Evolutionary conservation across 805 yeast species (phyloP).

Genomic region (Lipomyces kockii): DNA sequence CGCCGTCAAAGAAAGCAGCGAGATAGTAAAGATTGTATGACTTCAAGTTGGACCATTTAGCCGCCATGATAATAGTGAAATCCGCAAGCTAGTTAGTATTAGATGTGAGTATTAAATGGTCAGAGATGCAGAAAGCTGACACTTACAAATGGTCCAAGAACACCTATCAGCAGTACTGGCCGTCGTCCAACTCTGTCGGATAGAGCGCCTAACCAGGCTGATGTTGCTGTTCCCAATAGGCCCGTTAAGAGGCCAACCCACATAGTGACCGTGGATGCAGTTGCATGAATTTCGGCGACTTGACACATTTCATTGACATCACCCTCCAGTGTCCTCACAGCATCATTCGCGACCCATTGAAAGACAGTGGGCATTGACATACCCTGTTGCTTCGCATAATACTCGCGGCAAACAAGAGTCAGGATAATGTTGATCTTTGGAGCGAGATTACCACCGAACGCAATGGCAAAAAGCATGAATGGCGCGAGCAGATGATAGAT

Average conservation of each 20-base stretch:
- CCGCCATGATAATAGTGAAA: slow-evolving; percentile 18
- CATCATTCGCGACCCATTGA: neutral
- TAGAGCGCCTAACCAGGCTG: slow-evolving; percentile 19
- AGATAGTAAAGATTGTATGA: slow-evolving; percentile 25
- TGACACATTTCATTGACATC: slow-evolving; percentile 29
- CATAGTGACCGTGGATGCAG: slow-evolving; percentile 21
- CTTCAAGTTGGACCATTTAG: slow-evolving; percentile 19
- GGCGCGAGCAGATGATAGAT: slow-evolving; percentile 20
- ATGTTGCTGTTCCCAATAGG: slow-evolving; percentile 21
- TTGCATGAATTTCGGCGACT: slow-evolving; percentile 22
- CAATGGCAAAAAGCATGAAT: slow-evolving; percentile 20
- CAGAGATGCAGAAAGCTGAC: neutral
- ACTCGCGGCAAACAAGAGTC: slow-evolving; percentile 29
- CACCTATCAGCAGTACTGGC: slow-evolving; percentile 15
- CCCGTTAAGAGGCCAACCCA: slow-evolving; percentile 33
- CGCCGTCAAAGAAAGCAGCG: slow-evolving; percentile 25
- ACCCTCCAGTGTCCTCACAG: slow-evolving; percentile 3
- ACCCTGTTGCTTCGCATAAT: slow-evolving; percentile 18
- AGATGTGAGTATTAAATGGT: neutral
- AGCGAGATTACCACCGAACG: slow-evolving; percentile 31
- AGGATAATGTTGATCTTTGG: slow-evolving; percentile 31
- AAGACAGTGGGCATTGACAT: neutral
- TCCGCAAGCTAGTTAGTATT: slow-evolving; percentile 15
- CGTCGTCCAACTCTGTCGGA: slow-evolving; percentile 29
- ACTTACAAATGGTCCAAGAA: slow-evolving; percentile 27